A percentile compares a stretch with the other conserved stretches of the same genome.
Conservation (phyloP, 2,329 filamentous ascomycete genomes). For the Acrocalymma vagum region DNA sequence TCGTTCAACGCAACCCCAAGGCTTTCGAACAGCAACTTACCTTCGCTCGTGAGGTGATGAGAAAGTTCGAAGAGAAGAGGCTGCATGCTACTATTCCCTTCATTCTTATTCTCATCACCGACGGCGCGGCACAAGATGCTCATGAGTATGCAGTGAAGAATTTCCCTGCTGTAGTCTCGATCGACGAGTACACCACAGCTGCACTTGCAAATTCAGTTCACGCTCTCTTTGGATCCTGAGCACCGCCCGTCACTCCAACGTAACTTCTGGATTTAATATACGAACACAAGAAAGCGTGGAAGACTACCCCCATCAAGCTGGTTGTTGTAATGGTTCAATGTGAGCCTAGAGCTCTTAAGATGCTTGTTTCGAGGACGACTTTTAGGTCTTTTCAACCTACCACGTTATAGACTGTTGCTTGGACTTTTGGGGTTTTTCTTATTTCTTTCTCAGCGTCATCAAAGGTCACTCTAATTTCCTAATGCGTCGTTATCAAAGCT, state of each 20-base stretch:
- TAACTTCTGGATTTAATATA: too few species aligned
- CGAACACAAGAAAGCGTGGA: too few species aligned
- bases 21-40: constrained; percentile 40
- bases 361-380: too few species aligned
- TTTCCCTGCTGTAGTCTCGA: constrained; percentile 36
- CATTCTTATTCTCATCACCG: constrained; percentile 36
- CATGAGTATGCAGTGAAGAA: constrained; percentile 32
- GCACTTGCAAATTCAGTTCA: constrained; percentile 34
- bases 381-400: too few species aligned
- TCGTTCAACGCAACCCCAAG: constrained; percentile 25
- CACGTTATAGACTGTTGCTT: too few species aligned
- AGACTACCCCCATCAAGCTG: too few species aligned
- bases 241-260: neutral
- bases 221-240: constrained; percentile 35
- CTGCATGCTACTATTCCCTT: constrained; percentile 29
- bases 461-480: too few species aligned
- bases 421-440: too few species aligned
- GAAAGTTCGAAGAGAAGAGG: constrained; percentile 20
- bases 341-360: neutral
- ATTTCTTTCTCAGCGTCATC: too few species aligned
- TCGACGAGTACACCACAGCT: constrained; percentile 37
- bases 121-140: constrained; percentile 14
- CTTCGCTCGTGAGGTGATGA: constrained; percentile 34
- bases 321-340: too few species aligned
- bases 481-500: too few species aligned